Evolutionary conservation across 768 basidiomycete genomes (phyloP).

Genomic region (Melanogaster broomeanus): DNA sequence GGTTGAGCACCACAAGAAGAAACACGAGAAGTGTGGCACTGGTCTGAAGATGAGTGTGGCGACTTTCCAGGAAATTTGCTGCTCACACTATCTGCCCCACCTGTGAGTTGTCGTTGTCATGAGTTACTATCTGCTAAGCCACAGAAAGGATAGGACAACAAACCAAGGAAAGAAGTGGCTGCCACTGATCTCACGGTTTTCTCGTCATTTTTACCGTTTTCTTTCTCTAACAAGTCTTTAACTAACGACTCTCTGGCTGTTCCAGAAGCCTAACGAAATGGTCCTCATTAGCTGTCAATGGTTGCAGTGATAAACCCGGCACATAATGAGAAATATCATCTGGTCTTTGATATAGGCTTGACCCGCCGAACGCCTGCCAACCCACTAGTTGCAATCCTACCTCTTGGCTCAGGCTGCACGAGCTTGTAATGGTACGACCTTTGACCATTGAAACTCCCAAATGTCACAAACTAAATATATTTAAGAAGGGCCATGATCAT

Average conservation of each 20-base stretch:
- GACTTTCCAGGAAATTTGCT: background rate
- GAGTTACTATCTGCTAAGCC: background rate
- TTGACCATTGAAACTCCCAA: too few species aligned
- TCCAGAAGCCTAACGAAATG: slow-evolving; percentile 13
- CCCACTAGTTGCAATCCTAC: too few species aligned
- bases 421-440: too few species aligned
- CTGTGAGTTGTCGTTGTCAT: slow-evolving; percentile 12
- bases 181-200: slow-evolving; percentile 24
- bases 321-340: too few species aligned
- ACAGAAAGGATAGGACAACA: background rate
- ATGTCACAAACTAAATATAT: too few species aligned
- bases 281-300: too few species aligned
- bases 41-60: slow-evolving; percentile 8
- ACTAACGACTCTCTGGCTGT: slow-evolving; percentile 24
- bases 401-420: too few species aligned
- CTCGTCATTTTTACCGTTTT: background rate
- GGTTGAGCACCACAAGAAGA: slow-evolving; percentile 34
- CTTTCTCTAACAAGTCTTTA: slow-evolving; percentile 11
- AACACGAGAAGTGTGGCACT: slow-evolving; percentile 22
- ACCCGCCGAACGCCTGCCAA: too few species aligned
- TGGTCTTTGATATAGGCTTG: too few species aligned
- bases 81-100: slow-evolving; percentile 29
- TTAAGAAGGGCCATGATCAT: too few species aligned
- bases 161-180: slow-evolving; percentile 23
- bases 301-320: too few species aligned